phyloP scores from a whole-genome alignment of 441 rosid genomes.

The Populus hybrid region DNA sequence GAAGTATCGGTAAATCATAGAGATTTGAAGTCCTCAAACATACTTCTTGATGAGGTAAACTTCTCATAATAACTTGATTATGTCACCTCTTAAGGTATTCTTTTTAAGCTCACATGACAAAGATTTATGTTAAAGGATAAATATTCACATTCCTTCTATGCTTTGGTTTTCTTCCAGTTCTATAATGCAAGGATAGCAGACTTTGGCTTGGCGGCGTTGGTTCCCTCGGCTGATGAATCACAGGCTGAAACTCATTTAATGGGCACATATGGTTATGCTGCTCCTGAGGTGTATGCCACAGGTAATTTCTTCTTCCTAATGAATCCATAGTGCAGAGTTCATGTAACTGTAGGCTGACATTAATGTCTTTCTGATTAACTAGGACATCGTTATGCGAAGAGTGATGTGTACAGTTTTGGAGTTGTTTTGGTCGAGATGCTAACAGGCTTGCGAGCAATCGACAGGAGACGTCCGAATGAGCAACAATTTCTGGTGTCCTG shows the following conservation, averaged over 20 bases:
- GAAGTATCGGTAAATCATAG: slow-evolving; percentile 80
- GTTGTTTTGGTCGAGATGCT: slow-evolving; percentile 75
- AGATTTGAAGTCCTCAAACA: slow-evolving; percentile 91
- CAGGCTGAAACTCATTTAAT: slow-evolving; percentile 78
- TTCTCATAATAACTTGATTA: not conserved
- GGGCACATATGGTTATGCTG: slow-evolving; percentile 89
- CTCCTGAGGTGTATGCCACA: slow-evolving; percentile 86
- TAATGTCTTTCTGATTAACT: slow-evolving; percentile 8
- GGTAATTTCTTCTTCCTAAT: slow-evolving; percentile 35
- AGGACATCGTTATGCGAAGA: slow-evolving; percentile 83
- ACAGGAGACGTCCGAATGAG: slow-evolving; percentile 52
- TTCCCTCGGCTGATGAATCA: slow-evolving; percentile 85
- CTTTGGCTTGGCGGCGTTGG: slow-evolving; percentile 82
- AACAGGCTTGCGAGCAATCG: slow-evolving; percentile 69
- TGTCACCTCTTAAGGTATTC: not conserved
- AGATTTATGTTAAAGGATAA: not conserved
- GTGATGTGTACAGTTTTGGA: slow-evolving; percentile 82
- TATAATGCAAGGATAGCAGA: slow-evolving; percentile 82
- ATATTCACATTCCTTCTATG: not conserved
- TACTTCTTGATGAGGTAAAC: slow-evolving; percentile 81
- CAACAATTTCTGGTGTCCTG: slow-evolving; percentile 61
- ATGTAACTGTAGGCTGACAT: not conserved
- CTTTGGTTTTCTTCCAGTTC: slow-evolving; percentile 40
- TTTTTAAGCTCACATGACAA: not conserved
- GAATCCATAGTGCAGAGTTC: not conserved